Conservation (phyloP, 1,284 basidiomycete species). For the Trichosporon sp. region DNA sequence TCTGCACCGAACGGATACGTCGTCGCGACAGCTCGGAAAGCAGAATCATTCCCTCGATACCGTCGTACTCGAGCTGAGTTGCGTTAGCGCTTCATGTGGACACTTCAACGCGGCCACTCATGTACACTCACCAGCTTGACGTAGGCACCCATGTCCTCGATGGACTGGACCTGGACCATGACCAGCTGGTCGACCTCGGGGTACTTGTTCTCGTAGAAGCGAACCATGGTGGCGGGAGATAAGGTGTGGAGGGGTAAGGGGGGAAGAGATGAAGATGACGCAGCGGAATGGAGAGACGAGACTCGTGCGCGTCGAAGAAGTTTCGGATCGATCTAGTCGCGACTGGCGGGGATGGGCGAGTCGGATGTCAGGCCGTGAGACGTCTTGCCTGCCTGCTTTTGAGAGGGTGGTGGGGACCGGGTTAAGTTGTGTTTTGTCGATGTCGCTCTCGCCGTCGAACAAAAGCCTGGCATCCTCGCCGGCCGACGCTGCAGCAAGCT, state of each 20-base stretch:
- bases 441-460: conserved; percentile 2
- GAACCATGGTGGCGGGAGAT: conserved; percentile 33
- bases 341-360: background rate
- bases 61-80: conserved; percentile 89
- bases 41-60: conserved; percentile 98
- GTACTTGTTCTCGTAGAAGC: conserved; percentile 52
- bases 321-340: background rate
- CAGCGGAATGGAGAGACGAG: conserved; percentile 15
- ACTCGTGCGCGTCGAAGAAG: background rate
- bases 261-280: background rate
- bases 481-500: background rate
- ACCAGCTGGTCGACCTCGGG: conserved; percentile 86
- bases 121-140: conserved; percentile 73
- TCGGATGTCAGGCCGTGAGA: background rate
- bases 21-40: conserved; percentile 93
- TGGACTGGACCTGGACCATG: conserved; percentile 98
- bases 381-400: background rate
- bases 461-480: background rate
- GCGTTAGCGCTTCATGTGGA: background rate
- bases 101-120: background rate
- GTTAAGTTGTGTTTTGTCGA: background rate
- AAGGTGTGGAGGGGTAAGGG: background rate
- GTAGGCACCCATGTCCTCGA: conserved; percentile 99
- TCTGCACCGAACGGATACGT: conserved; percentile 96
- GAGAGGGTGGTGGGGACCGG: background rate